Conservation (phyloP, 768 basidiomycete genomes). For the Mycena epipterygia region DNA sequence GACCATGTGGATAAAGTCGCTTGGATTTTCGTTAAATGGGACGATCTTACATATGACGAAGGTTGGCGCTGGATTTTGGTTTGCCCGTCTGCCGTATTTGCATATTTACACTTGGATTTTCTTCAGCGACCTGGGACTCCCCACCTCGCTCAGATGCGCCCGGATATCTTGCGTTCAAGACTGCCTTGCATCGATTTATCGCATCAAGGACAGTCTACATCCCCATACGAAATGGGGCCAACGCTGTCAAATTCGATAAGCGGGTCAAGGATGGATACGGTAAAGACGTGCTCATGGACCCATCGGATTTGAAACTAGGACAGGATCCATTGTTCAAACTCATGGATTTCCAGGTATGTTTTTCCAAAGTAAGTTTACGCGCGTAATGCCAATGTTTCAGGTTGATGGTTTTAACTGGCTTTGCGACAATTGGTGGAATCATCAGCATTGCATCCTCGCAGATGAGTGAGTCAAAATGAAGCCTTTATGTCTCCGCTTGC, state of each 20-base stretch:
- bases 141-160: constrained; percentile 75
- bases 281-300: constrained; percentile 60
- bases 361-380: constrained; percentile 14
- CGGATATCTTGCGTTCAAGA: constrained; percentile 73
- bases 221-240: constrained; percentile 54
- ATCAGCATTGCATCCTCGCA: constrained; percentile 89
- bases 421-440: constrained; percentile 89
- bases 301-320: constrained; percentile 75
- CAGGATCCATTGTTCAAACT: constrained; percentile 74
- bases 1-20: constrained; percentile 73
- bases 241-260: constrained; percentile 55
- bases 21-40: constrained; percentile 95
- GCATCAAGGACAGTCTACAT: constrained; percentile 73
- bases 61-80: constrained; percentile 60
- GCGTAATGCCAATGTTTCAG: constrained; percentile 46
- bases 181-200: constrained; percentile 78
- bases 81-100: constrained; percentile 10
- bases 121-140: constrained; percentile 91
- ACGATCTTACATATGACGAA: constrained; percentile 93
- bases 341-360: constrained; percentile 88
- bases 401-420: constrained; percentile 89
- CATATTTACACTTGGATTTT: constrained; percentile 13
- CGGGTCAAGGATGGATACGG: constrained; percentile 72
- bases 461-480: no score
- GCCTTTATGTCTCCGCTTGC: no score